Conservation (phyloP, 371 early-diverging fungal species). For the Lichtheimia ramosa region DNA sequence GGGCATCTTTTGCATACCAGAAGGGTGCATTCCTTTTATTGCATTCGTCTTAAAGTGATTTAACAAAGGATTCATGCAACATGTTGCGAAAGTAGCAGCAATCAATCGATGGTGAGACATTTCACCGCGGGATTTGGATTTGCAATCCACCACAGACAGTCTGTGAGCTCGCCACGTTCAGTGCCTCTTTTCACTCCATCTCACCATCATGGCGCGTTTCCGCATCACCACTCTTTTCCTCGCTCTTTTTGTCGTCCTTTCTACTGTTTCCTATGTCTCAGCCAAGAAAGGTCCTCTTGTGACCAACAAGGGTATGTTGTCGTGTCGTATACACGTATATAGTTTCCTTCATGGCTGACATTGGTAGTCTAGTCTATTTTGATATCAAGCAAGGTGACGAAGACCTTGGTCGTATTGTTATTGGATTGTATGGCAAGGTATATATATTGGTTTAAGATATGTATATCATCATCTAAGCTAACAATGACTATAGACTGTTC, state of each 20-base stretch:
- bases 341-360: neutral
- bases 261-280: conserved; percentile 36
- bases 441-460: neutral
- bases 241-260: conserved; percentile 34
- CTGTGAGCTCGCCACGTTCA: neutral
- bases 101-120: too few relatives aligned
- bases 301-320: conserved; percentile 42
- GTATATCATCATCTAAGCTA: neutral
- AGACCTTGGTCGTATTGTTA: conserved; percentile 80
- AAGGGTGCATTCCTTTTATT: too few relatives aligned
- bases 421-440: conserved; percentile 80
- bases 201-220: conserved; percentile 38
- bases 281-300: conserved; percentile 48
- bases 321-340: neutral
- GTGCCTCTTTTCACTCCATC: conserved; percentile 7
- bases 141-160: too few relatives aligned
- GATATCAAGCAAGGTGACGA: conserved; percentile 86
- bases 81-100: too few relatives aligned
- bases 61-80: too few relatives aligned
- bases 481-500: conserved; percentile 56
- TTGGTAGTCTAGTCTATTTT: conserved; percentile 74
- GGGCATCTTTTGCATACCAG: too few relatives aligned
- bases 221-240: conserved; percentile 33
- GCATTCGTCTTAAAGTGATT: too few relatives aligned
- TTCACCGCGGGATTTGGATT: too few relatives aligned